Evolutionary conservation across 495 filamentous ascomycete genomes (phyloP).

Genomic region (Clavariopsis aquatica): DNA sequence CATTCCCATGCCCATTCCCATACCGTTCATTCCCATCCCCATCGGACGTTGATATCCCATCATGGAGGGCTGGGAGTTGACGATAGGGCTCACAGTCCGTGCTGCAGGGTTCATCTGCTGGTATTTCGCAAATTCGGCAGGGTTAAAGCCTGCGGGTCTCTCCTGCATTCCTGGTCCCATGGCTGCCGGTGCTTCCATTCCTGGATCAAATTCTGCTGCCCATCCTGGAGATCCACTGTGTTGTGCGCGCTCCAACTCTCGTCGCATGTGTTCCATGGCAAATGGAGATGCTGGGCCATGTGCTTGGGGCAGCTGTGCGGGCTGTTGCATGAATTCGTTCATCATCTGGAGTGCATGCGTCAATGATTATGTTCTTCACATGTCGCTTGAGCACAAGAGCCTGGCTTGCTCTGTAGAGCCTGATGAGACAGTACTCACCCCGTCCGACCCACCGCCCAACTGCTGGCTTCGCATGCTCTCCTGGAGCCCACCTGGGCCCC

Average conservation of each 20-base stretch:
- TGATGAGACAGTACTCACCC: slow-evolving; percentile 48
- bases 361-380: slow-evolving; percentile 23
- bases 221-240: slow-evolving; percentile 63
- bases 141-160: slow-evolving; percentile 64
- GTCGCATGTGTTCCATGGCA: slow-evolving; percentile 69
- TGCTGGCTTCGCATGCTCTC: slow-evolving; percentile 64
- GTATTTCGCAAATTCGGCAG: slow-evolving; percentile 84
- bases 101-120: slow-evolving; percentile 67
- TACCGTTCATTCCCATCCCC: slow-evolving; percentile 50
- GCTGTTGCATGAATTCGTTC: slow-evolving; percentile 86
- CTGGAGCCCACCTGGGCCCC: slow-evolving; percentile 62
- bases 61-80: slow-evolving; percentile 53
- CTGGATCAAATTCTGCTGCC: slow-evolving; percentile 69
- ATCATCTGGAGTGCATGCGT: slow-evolving; percentile 68
- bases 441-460: slow-evolving; percentile 62
- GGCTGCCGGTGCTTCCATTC: slow-evolving; percentile 62
- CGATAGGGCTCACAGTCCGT: slow-evolving; percentile 58
- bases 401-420: neutral
- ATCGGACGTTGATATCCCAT: slow-evolving; percentile 63
- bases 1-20: slow-evolving; percentile 46
- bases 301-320: slow-evolving; percentile 57
- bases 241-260: slow-evolving; percentile 62
- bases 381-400: neutral
- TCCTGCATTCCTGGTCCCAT: slow-evolving; percentile 68
- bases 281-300: slow-evolving; percentile 55